A percentile compares a stretch with the other conserved stretches of the same genome.
phyloP scores from a whole-genome alignment of 805 yeast genomes.

The Yarrowia hollandica region DNA sequence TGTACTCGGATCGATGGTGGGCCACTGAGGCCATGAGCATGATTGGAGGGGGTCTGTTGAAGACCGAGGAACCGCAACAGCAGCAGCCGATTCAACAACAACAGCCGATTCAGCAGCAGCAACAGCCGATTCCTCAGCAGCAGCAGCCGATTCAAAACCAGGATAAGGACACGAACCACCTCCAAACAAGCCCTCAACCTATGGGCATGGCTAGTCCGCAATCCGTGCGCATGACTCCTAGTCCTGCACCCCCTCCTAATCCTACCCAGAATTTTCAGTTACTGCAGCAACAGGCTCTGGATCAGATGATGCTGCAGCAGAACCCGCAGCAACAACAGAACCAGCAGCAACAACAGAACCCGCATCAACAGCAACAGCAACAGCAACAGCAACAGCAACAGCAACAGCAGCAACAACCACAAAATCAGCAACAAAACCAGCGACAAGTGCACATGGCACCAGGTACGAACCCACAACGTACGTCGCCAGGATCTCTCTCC shows the following conservation, averaged over 20 bases:
- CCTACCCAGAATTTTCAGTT: not conserved
- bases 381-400: not conserved
- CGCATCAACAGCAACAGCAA: too few relatives aligned
- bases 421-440: not conserved
- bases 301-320: not conserved
- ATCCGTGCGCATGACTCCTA: not conserved
- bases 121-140: not conserved
- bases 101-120: not conserved
- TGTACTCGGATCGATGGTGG: slow-evolving; percentile 26
- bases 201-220: not conserved
- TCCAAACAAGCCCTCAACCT: not conserved
- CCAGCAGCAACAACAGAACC: too few relatives aligned
- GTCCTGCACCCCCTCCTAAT: not conserved
- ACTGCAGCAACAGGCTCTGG: slow-evolving; percentile 4
- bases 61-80: not conserved
- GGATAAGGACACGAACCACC: not conserved
- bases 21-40: slow-evolving; percentile 29
- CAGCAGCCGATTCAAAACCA: not conserved
- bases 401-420: not conserved
- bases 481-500: slow-evolving; percentile 3
- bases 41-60: slow-evolving; percentile 19
- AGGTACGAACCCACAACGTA: not conserved
- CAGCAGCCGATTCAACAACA: not conserved
- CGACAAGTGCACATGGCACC: too few relatives aligned
- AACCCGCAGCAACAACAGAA: too few relatives aligned